Conservation (phyloP, 1,284 basidiomycete genomes). For the Mycosarcoma mackinlayi region DNA sequence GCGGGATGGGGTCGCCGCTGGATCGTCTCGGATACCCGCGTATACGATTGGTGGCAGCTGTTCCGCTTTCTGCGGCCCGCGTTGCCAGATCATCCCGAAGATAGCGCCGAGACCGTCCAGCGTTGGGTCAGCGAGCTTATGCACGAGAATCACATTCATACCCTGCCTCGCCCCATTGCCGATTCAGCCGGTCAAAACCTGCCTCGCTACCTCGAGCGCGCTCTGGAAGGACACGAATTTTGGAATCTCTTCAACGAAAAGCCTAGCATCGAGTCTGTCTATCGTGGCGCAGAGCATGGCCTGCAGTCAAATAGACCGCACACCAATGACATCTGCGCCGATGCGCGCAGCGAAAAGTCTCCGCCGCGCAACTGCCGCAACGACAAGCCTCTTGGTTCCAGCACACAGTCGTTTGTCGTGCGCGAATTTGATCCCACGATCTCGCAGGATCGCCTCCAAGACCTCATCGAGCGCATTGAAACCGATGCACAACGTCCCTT, state of each 20-base stretch:
- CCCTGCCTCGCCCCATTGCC: slow-evolving; percentile 47
- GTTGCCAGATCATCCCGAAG: slow-evolving; percentile 37
- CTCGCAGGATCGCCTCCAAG: slow-evolving; percentile 16
- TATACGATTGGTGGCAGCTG: slow-evolving; percentile 60
- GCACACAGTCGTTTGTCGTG: slow-evolving; percentile 31
- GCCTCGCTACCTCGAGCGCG: slow-evolving; percentile 47
- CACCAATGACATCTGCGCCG: not conserved
- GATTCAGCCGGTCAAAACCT: slow-evolving; percentile 17
- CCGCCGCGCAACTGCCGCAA: not conserved
- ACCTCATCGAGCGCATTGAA: slow-evolving; percentile 35
- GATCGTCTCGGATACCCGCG: slow-evolving; percentile 51
- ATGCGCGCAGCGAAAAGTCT: not conserved
- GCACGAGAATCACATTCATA: slow-evolving; percentile 21
- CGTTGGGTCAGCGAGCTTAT: slow-evolving; percentile 44
- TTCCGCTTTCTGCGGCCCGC: slow-evolving; percentile 37
- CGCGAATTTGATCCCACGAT: slow-evolving; percentile 37
- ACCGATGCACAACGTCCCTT: slow-evolving; percentile 23
- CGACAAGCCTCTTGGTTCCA: slow-evolving; percentile 28
- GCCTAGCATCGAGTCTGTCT: slow-evolving; percentile 27
- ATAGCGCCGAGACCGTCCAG: slow-evolving; percentile 30
- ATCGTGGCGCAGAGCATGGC: slow-evolving; percentile 29
- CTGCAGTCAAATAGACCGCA: not conserved
- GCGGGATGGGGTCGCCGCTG: slow-evolving; percentile 51
- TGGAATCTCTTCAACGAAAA: slow-evolving; percentile 41
- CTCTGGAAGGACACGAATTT: slow-evolving; percentile 48